Evolutionary conservation across 345 rosid species (phyloP), one percentile per base, ranked within the genome.

Genomic region (Acer campestre): DNA sequence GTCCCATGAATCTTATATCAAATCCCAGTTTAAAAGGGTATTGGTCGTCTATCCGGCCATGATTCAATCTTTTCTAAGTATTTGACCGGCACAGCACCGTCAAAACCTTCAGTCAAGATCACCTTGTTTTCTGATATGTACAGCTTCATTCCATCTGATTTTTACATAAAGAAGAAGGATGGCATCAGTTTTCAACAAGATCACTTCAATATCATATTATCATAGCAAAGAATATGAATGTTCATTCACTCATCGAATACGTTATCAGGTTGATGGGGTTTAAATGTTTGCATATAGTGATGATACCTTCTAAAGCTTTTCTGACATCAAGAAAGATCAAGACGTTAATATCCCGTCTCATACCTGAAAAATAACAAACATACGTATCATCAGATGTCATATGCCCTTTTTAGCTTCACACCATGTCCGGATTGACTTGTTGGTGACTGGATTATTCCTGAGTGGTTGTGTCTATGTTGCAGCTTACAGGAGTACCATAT

Each of bases 101-200:
- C 87, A 61, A 92, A 88, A 61, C 99, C 99, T 84, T 95, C 98
- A 2, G 97, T 94, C 84, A 95, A 77, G 51, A 93, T 85, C 86
- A 95, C 99, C 82, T 79, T 84, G 76, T 95, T 95, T 80, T 95
- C 98, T 7, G 99, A 93, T 61, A 95, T 80, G 84, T 92, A 95
- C 53, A 95, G 80, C 77, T 91, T 87, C 90, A 92, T 90, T 65
- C 98, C 98, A 42, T 90, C 99, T 95, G 82, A 49, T 67, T 65
- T 73, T 31, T 4, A 71, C 29, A 68, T 0, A 61, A 5, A 59
- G 46, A 75, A 67, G 16, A 31, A 7, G 11, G 11, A 77, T 62
- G 44, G 49, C 49, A 51, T 61, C 46, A 62, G 6, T 59, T 38
- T 58, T 12, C 14, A 23, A 13, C 10, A 7, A 61, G 2, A 27